Base-by-base conservation (phyloP, 345 rosid genomes). In the Brassica carinata region DNA sequence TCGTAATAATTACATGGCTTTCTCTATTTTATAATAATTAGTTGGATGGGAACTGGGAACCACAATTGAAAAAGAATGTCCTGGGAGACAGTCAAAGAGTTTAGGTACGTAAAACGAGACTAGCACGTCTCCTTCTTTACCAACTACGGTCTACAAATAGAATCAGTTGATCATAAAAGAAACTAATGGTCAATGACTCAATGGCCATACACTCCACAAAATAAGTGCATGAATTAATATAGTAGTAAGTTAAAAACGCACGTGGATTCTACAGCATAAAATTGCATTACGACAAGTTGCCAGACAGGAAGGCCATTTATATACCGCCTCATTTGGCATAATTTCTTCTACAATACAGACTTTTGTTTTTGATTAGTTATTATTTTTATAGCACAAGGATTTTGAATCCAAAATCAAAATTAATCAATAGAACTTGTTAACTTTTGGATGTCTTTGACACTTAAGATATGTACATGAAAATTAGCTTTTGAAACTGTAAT, bases 231-330 rank as follows among this genome's bases (percentile, higher is more conserved):
- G 23, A 19, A 19, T 19, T 19, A 19, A 19, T 19, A 19, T 19
- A 19, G 23, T 19, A 19, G 23, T 19, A 19, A 19, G 23, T 19
- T 19, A 19, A 19, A 19, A 19, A 19, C 23, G 76, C 76, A 64
- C 81, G 76, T 78, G 81, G 64, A 71, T 64, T 71, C 65, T 64
- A 71, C 43, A 33, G 71, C 34, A 48, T 26, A 15, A 64, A 77
- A 78, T 14, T 64, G 65, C 71, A 26, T 51, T 19, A 64, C 76
- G 71, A 70, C 81, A 71, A 78, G 57, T 64, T 64, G 30, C 31
- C 57, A 26, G 19, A 18, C 40, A 26, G 64, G 71, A 48, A 4
- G 4, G 0, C 58, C 76, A 78, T 53, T 53, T 33, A 77, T 71
- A 61, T 31, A 64, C 76, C n/a, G 27, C 15, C 80, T 57, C 27